Conservation (phyloP, 225 moss, liverwort and hornwort genomes). For the Pseudoscleropodium purum region DNA sequence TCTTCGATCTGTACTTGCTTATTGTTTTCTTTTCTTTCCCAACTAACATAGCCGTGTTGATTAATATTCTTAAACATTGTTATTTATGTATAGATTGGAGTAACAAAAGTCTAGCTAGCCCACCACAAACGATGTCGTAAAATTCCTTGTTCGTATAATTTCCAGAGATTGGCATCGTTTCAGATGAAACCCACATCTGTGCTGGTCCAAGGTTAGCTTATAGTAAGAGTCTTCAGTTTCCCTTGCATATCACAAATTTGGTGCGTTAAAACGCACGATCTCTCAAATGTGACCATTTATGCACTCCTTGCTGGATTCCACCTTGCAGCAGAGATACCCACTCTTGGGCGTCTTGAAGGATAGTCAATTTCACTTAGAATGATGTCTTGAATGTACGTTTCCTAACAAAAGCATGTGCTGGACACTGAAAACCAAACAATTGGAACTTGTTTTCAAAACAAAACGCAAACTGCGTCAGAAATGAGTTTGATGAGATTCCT, state of each 20-base stretch:
- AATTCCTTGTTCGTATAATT: not conserved
- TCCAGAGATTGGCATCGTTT: not conserved
- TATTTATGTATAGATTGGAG: not conserved
- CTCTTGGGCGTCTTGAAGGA: too few species aligned
- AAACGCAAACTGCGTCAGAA: too few species aligned
- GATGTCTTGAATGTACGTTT: not conserved
- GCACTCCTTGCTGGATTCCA: not conserved
- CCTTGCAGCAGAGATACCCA: not conserved
- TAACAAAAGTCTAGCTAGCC: not conserved
- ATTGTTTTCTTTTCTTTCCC: not conserved
- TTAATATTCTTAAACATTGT: not conserved
- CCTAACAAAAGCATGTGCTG: too few species aligned
- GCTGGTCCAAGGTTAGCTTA: not conserved
- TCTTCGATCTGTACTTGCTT: not conserved
- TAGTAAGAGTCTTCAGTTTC: too few species aligned
- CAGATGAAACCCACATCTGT: not conserved
- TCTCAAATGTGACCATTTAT: too few species aligned
- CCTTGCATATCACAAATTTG: too few species aligned
- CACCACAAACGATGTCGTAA: not conserved
- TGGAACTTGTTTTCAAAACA: not conserved
- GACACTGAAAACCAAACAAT: not conserved
- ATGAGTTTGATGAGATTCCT: not conserved
- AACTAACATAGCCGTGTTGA: not conserved
- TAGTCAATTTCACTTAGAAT: too few species aligned
- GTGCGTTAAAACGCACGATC: too few species aligned